These are phyloP conservation scores for Nidularia pulvinata DNA, from an alignment of 768 basidiomycete species.

Conservation along the genomic window DNA sequence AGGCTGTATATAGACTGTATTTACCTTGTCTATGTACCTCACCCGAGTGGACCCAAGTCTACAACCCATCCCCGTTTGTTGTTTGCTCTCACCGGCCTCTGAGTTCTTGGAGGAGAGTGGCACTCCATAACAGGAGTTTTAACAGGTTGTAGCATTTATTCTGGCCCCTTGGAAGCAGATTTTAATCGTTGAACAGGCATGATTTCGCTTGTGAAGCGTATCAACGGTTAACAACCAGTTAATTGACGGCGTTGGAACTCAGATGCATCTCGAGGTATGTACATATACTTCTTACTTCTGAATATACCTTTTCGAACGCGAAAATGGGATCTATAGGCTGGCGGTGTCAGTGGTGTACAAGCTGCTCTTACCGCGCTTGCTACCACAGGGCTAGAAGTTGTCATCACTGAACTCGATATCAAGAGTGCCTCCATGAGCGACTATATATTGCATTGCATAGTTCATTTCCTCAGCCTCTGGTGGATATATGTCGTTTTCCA, in stretches of 20 bases:
- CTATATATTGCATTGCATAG: conserved; percentile 17
- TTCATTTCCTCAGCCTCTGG: too few species aligned
- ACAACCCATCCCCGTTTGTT: too few species aligned
- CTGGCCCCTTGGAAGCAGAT: conserved; percentile 25
- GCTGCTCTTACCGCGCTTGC: conserved; percentile 43
- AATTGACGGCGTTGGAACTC: conserved; percentile 53
- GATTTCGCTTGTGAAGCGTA: conserved; percentile 35
- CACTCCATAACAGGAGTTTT: too few species aligned
- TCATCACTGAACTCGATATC: conserved; percentile 50
- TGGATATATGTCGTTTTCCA: too few species aligned
- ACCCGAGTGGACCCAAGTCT: too few species aligned
- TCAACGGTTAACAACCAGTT: conserved; percentile 33
- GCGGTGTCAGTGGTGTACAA: conserved; percentile 36
- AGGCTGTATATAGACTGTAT: too few species aligned
- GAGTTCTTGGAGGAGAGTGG: too few species aligned
- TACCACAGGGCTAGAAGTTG: conserved; percentile 41
- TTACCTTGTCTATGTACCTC: too few species aligned
- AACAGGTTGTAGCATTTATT: conserved; percentile 18
- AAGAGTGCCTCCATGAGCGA: conserved; percentile 32
- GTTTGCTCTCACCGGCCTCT: too few species aligned
- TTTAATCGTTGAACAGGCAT: conserved; percentile 14
- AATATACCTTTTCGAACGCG: not conserved
- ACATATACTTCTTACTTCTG: conserved; percentile 8
- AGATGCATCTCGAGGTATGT: conserved; percentile 38
- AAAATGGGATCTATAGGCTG: conserved; percentile 20